Evolutionary conservation across 1,284 basidiomycete genomes (phyloP).

Genomic region (Ceratobasidium sp.): DNA sequence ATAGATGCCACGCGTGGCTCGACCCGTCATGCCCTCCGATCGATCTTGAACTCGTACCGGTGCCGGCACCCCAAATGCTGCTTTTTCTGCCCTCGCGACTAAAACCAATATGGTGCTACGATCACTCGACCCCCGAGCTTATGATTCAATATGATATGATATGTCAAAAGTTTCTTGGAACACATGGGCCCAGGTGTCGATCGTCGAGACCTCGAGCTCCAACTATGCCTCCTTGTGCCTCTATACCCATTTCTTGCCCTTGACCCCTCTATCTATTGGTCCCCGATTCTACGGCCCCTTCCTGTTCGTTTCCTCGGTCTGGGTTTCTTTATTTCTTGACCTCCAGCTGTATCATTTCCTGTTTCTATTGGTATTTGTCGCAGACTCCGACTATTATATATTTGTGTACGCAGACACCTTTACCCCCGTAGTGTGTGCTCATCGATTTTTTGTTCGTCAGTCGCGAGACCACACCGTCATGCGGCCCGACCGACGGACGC

Average conservation of each 20-base stretch:
- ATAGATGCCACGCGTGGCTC: constrained; percentile 31
- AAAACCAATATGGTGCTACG: constrained; percentile 17
- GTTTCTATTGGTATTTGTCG: constrained; percentile 40
- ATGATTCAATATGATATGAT: constrained; percentile 36
- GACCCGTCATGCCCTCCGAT: constrained; percentile 19
- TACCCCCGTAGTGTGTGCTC: constrained; percentile 5
- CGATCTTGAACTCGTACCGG: constrained; percentile 19
- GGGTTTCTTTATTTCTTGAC: constrained; percentile 35
- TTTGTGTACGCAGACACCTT: constrained; percentile 29
- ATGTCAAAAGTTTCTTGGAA: constrained; percentile 34
- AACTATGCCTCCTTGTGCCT: constrained; percentile 11
- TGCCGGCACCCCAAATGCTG: constrained; percentile 21
- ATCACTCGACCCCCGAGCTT: constrained; percentile 13
- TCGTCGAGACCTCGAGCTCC: constrained; percentile 16
- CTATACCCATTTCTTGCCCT: constrained; percentile 26
- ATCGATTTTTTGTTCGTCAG: constrained; percentile 3
- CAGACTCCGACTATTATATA: constrained; percentile 31
- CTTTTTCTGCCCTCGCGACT: constrained; percentile 24
- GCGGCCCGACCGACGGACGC: constrained; percentile 14
- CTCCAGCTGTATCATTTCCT: constrained; percentile 39
- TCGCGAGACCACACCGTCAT: background rate
- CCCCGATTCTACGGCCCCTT: constrained; percentile 14
- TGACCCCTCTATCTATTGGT: constrained; percentile 30
- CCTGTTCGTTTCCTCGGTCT: background rate
- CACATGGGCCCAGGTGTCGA: constrained; percentile 12